A percentile compares a stretch with the other conserved stretches of the same genome.
These are phyloP conservation scores for Sanguinoderma infundibulare DNA, from an alignment of 1,284 basidiomycete species.

Conservation along the genomic window DNA sequence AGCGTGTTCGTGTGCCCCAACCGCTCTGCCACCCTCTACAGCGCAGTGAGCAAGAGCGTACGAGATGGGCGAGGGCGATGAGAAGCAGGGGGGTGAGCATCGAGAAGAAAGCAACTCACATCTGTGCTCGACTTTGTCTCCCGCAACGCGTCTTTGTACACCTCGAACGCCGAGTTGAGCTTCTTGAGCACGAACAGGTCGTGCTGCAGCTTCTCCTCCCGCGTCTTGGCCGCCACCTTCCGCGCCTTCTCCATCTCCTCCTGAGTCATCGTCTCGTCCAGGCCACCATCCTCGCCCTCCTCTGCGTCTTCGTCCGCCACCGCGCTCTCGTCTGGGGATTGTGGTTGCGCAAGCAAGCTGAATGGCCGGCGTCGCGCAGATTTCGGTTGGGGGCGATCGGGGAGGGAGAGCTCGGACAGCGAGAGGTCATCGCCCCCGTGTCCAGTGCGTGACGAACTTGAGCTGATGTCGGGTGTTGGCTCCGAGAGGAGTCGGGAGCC, in stretches of 20 bases:
- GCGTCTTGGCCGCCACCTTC: constrained; percentile 43
- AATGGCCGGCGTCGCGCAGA: constrained; percentile 36
- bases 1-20: constrained; percentile 71
- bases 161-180: constrained; percentile 68
- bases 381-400: constrained; percentile 37
- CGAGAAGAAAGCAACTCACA: constrained; percentile 44
- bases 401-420: constrained; percentile 62
- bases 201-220: constrained; percentile 74
- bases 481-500: constrained; percentile 58
- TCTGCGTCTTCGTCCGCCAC: constrained; percentile 36
- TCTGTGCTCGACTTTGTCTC: constrained; percentile 68
- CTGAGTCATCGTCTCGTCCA: constrained; percentile 34
- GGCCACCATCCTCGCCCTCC: constrained; percentile 25
- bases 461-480: constrained; percentile 45
- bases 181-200: constrained; percentile 74
- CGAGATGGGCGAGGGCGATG: too few species aligned
- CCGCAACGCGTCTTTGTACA: constrained; percentile 66
- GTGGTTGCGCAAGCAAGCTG: constrained; percentile 45
- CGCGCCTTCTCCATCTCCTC: constrained; percentile 34
- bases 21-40: constrained; percentile 55
- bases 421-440: constrained; percentile 60
- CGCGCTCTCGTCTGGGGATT: constrained; percentile 27
- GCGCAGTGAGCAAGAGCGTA: too few species aligned
- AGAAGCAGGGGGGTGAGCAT: not conserved
- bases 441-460: constrained; percentile 47